A percentile compares a stretch with the other conserved stretches of the same genome.
Evolutionary conservation across 805 yeast genomes (phyloP).

Genomic region (Myxozyma udenii): DNA sequence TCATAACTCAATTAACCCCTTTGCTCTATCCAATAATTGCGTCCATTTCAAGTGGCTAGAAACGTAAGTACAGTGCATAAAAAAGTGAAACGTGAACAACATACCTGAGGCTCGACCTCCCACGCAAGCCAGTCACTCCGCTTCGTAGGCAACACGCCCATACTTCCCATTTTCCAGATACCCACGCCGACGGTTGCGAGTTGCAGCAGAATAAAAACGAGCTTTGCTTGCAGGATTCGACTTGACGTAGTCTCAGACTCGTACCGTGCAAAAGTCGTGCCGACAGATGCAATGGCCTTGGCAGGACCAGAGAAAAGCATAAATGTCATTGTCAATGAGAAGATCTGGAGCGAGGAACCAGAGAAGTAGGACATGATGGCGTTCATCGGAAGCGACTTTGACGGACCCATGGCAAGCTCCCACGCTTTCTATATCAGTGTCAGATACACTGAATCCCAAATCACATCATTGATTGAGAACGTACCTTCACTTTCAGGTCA

Average conservation of each 20-base stretch:
- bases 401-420: slow-evolving; percentile 80
- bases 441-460: neutral
- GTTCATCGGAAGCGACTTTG: slow-evolving; percentile 86
- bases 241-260: slow-evolving; percentile 34
- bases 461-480: neutral
- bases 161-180: slow-evolving; percentile 72
- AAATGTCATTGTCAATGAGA: slow-evolving; percentile 84
- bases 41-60: too few species aligned
- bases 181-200: slow-evolving; percentile 67
- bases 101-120: slow-evolving; percentile 45
- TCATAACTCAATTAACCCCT: too few species aligned
- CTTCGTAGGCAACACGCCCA: slow-evolving; percentile 89
- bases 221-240: slow-evolving; percentile 44
- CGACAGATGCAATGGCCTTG: slow-evolving; percentile 62
- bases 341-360: slow-evolving; percentile 83
- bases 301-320: slow-evolving; percentile 78
- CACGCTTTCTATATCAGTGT: slow-evolving; percentile 58
- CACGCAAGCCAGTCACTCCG: slow-evolving; percentile 90
- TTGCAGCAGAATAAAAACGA: slow-evolving; percentile 49
- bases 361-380: slow-evolving; percentile 87
- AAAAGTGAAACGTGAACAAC: too few species aligned
- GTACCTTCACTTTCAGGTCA: slow-evolving; percentile 28
- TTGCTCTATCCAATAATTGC: too few species aligned
- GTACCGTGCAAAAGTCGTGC: slow-evolving; percentile 49
- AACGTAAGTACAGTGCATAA: too few species aligned